Conservation (phyloP, 179 eudicot species). For the Corrigiola litoralis region DNA sequence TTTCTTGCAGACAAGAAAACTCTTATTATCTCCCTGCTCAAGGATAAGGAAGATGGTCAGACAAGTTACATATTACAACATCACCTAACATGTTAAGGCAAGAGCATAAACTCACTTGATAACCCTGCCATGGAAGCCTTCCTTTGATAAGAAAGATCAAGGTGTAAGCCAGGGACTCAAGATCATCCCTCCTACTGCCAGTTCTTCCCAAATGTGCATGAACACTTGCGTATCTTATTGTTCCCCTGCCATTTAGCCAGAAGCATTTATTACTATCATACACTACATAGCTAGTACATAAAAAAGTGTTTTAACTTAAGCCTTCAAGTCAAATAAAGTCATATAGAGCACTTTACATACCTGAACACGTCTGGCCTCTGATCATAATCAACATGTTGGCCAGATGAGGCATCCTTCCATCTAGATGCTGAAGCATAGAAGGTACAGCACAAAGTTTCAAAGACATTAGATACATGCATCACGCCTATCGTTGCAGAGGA, state of each 20-base stretch:
- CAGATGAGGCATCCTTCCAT: conserved; percentile 88
- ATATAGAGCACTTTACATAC: conserved; percentile 38
- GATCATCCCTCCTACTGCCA: conserved; percentile 93
- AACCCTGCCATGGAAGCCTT: conserved; percentile 97
- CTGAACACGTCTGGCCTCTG: conserved; percentile 98
- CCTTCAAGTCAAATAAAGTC: neutral
- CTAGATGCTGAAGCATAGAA: conserved; percentile 63
- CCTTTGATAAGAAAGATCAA: conserved; percentile 82
- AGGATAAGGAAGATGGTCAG: conserved; percentile 14
- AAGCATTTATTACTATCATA: neutral
- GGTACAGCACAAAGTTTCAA: conserved; percentile 11
- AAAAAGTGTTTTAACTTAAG: no score
- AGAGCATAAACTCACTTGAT: conserved; percentile 51
- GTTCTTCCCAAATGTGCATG: conserved; percentile 98
- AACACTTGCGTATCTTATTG: conserved; percentile 96
- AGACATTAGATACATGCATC: neutral
- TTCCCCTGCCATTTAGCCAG: conserved; percentile 56
- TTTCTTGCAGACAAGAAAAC: conserved; percentile 90
- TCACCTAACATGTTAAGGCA: conserved; percentile 8
- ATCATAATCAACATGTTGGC: conserved; percentile 89
- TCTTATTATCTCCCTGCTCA: conserved; percentile 86
- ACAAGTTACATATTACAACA: neutral
- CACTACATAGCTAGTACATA: neutral
- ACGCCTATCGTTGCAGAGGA: no score
- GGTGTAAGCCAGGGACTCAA: conserved; percentile 91